Evolutionary conservation across 2,329 filamentous ascomycete genomes (phyloP).

Genomic region (Dactylellina sp.): DNA sequence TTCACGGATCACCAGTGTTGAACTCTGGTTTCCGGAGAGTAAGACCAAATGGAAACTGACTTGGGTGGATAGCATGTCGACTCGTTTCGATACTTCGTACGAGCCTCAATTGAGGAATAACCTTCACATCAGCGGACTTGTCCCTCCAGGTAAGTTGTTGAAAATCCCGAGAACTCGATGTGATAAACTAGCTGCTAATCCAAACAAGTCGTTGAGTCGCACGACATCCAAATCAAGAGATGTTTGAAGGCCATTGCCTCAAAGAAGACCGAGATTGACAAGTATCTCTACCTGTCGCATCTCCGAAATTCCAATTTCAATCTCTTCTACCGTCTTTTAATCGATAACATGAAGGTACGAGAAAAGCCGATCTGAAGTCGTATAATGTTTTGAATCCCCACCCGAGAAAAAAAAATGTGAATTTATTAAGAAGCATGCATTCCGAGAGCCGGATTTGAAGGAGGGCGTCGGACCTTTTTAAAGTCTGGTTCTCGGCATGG

Average conservation of each 20-base stretch:
- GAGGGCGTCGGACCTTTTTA: slow-evolving; percentile 52
- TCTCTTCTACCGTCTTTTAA: slow-evolving; percentile 84
- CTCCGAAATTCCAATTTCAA: slow-evolving; percentile 81
- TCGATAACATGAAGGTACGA: slow-evolving; percentile 74
- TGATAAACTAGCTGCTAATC: slow-evolving; percentile 5
- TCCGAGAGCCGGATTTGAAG: slow-evolving; percentile 27
- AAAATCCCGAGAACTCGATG: slow-evolving; percentile 61
- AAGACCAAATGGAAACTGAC: slow-evolving; percentile 26
- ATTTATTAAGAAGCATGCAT: slow-evolving; percentile 22
- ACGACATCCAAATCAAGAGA: slow-evolving; percentile 72
- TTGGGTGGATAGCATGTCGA: slow-evolving; percentile 48
- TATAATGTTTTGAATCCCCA: slow-evolving; percentile 3
- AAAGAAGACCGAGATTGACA: slow-evolving; percentile 78
- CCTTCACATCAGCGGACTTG: slow-evolving; percentile 69
- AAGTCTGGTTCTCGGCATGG: slow-evolving; percentile 52
- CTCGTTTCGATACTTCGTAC: slow-evolving; percentile 67
- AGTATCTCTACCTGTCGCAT: slow-evolving; percentile 83
- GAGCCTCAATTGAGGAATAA: slow-evolving; percentile 67
- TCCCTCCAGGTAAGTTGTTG: slow-evolving; percentile 65
- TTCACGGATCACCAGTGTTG: too few relatives aligned
- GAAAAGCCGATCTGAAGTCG: slow-evolving; percentile 18
- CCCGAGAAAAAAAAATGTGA: neutral
- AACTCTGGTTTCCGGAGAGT: too few relatives aligned
- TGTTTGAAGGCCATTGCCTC: slow-evolving; percentile 80
- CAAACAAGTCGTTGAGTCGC: slow-evolving; percentile 66